phyloP scores from a whole-genome alignment of 2,329 filamentous ascomycete species.

The Keithomyces neogunnii region DNA sequence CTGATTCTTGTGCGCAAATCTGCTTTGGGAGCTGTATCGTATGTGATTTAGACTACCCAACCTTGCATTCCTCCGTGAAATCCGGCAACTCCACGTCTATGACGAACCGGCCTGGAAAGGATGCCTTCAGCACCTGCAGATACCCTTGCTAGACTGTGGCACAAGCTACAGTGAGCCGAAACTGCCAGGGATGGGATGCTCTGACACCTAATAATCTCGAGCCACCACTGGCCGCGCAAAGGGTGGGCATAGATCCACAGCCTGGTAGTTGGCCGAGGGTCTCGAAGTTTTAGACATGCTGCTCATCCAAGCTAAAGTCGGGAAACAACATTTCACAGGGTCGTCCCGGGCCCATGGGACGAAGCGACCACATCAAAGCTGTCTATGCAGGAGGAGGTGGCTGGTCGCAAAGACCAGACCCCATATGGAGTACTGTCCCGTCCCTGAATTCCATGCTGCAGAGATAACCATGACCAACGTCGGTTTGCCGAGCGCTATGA shows the following conservation, averaged over 20 bases:
- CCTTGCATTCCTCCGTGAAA: too few species aligned
- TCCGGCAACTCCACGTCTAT: too few species aligned
- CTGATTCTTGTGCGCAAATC: too few species aligned
- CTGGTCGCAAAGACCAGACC: background rate
- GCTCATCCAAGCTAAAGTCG: constrained; percentile 2
- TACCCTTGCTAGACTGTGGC: background rate
- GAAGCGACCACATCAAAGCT: background rate
- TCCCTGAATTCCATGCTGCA: too few species aligned
- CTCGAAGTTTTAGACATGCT: background rate
- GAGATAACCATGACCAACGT: too few species aligned
- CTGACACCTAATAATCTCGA: background rate
- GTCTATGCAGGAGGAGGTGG: background rate
- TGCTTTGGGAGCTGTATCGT: too few species aligned
- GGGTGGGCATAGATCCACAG: background rate
- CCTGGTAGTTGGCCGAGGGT: background rate
- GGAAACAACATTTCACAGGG: constrained; percentile 6
- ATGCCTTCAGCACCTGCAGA: background rate
- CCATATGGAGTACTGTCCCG: too few species aligned
- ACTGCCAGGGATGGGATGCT: background rate
- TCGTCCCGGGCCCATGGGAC: constrained; percentile 10
- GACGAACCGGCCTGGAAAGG: background rate
- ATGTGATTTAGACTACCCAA: too few species aligned
- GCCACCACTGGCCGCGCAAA: background rate
- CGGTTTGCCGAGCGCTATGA: too few species aligned
- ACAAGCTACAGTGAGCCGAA: background rate